Evolutionary conservation across 1,284 basidiomycete species (phyloP), one percentile per base, ranked within the genome.

Genomic region (Ustilago cynodontis): DNA sequence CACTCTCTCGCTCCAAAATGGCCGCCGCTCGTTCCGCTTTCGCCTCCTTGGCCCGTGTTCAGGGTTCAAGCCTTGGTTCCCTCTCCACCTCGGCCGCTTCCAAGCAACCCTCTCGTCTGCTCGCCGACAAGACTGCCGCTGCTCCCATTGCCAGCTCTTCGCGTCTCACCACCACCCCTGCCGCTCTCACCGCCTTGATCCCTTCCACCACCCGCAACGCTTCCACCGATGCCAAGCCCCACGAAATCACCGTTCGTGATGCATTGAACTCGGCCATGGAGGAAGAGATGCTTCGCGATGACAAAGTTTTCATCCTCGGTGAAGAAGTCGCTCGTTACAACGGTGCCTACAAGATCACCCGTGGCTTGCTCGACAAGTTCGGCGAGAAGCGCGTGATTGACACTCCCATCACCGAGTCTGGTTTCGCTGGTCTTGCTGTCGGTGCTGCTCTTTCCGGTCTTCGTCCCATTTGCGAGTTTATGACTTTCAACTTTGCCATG

Each of bases 271-370:
- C 92, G 70, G 97, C 97, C 39, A 96, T 99, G 94, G 97, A 99
- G 89, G 97, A 99, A 88, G 97, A 99, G 89, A 99, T 99, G 97
- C 87, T 93, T 82, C 91, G 94, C 57, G 97, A 99, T 88, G 93
- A 96, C 87, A 92, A 89, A 43, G 97, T 99, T 58, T 99, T 97
- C 87, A 88, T 99, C 86, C 88, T 99, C 82, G 97, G 97, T 79
- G 97, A 99, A 88, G 97, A 99, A 88, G 97, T 99, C 63, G 96
- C 97, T 60, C 92, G 94, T 78, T 99, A 99, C 89, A 98, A 99
- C 86, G 96, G 96, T 88, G 96, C 96, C 79, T 99, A 99, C 92
- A 99, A 99, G 91, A 69, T 85, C 54, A 86, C 83, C 39, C 77
- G 98, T 88, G 97, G 97, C 70, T 91, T 99, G 28, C 90, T 98